A percentile compares a stretch with the other conserved stretches of the same genome.
These are phyloP conservation scores for Cokeromyces recurvatus DNA, from an alignment of 371 early-diverging fungal genomes.

Conservation along the genomic window DNA sequence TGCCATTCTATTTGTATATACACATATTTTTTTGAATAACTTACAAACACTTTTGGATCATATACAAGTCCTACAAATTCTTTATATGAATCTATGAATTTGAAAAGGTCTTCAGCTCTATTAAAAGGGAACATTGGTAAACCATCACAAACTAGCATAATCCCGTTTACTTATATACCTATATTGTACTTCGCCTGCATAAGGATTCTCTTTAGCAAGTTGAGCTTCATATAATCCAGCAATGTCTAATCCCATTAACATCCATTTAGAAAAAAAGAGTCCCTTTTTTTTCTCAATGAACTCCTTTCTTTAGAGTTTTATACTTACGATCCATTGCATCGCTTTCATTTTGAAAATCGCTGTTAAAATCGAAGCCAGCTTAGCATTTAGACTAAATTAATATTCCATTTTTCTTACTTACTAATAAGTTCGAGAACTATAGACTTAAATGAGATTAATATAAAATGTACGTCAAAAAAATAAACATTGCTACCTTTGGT, in stretches of 20 bases:
- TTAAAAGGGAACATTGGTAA: background rate
- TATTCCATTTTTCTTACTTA: constrained; percentile 9
- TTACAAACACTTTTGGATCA: constrained; percentile 13
- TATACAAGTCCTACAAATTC: constrained; percentile 47
- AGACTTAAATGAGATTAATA: background rate
- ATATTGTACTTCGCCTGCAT: constrained; percentile 39
- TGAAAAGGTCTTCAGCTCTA: constrained; percentile 45
- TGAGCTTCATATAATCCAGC: constrained; percentile 37
- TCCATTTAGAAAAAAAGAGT: too few species aligned
- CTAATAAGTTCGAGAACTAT: constrained; percentile 30
- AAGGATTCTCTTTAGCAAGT: constrained; percentile 38
- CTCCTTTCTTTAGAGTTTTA: too few species aligned
- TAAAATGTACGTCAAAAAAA: too few species aligned
- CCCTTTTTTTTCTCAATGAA: too few species aligned
- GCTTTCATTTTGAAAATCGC: constrained; percentile 30
- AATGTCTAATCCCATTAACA: constrained; percentile 21
- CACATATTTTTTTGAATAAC: background rate
- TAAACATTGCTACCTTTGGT: too few species aligned
- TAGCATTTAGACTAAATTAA: background rate
- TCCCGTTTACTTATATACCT: constrained; percentile 16
- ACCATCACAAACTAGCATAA: too few species aligned
- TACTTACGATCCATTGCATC: constrained; percentile 31
- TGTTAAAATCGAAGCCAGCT: background rate
- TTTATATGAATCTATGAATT: constrained; percentile 40
- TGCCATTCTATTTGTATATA: too few species aligned